Evolutionary conservation across 768 basidiomycete species (phyloP).

Genomic region (Boletus rubroflammeus): DNA sequence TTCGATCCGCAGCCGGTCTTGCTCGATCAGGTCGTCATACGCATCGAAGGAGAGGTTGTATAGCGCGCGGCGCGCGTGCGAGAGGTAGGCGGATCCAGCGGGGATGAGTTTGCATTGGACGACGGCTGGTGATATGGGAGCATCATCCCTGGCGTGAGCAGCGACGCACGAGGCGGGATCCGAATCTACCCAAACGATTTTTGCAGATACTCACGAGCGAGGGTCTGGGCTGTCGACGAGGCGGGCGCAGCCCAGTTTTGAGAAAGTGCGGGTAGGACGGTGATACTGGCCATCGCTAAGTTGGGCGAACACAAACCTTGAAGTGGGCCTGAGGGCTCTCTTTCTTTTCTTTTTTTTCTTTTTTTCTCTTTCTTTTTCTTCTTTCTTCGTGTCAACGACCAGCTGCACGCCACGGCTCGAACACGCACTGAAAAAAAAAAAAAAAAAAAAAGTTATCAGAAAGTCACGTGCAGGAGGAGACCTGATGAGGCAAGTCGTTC

Average conservation of each 20-base stretch:
- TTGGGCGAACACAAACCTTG: neutral
- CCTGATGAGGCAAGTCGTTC: neutral
- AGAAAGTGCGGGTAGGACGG: constrained; percentile 28
- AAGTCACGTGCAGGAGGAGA: constrained; percentile 14
- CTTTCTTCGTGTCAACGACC: neutral
- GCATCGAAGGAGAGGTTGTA: constrained; percentile 80
- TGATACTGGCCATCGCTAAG: constrained; percentile 22
- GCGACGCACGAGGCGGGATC: neutral
- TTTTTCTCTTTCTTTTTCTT: neutral
- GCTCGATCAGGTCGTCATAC: constrained; percentile 65
- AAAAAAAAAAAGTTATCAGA: constrained; percentile 5
- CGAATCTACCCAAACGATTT: too few relatives aligned
- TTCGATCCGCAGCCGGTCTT: constrained; percentile 49
- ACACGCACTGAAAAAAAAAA: neutral
- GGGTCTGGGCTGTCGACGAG: constrained; percentile 10
- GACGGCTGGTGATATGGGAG: constrained; percentile 16
- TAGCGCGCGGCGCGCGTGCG: constrained; percentile 71
- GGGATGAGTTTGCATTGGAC: constrained; percentile 62
- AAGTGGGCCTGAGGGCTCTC: neutral
- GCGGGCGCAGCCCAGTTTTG: constrained; percentile 20
- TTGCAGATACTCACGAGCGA: constrained; percentile 33
- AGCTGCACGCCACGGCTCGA: too few relatives aligned
- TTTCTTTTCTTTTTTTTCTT: neutral
- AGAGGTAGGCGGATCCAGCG: constrained; percentile 84
- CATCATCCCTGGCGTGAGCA: constrained; percentile 2